Conservation (phyloP, 768 basidiomycete species). For the Pleurotus eryngii region DNA sequence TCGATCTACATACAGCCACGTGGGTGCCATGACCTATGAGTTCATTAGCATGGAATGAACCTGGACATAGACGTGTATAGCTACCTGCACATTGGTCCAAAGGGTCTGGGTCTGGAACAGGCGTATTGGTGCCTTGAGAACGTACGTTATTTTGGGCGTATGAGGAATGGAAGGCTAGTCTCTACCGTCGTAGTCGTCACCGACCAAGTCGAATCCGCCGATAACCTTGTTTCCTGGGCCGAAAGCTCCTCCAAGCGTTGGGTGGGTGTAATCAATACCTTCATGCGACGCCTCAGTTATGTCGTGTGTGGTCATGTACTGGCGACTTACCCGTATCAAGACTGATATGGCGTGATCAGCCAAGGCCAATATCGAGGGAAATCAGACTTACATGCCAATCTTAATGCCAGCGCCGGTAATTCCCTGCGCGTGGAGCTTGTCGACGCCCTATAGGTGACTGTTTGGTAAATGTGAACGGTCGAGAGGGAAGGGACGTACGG, state of each 20-base stretch:
- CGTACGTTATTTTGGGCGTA: background rate
- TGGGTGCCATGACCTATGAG: conserved; percentile 48
- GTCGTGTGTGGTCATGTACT: no score
- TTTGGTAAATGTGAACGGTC: background rate
- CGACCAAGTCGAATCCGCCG: conserved; percentile 58
- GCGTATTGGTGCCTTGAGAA: conserved; percentile 38
- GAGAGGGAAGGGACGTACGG: conserved; percentile 30
- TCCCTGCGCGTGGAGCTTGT: conserved; percentile 61
- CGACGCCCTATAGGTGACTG: conserved; percentile 43
- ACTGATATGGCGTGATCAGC: conserved; percentile 20
- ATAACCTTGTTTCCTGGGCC: conserved; percentile 51
- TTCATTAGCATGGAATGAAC: background rate
- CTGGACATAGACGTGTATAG: conserved; percentile 9
- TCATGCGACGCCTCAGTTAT: background rate
- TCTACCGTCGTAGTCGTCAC: conserved; percentile 47
- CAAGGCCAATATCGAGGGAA: background rate
- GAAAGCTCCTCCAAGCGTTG: conserved; percentile 49
- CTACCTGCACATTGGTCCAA: conserved; percentile 46
- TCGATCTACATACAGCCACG: conserved; percentile 37
- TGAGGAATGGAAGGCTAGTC: background rate
- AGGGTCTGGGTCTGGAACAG: conserved; percentile 49
- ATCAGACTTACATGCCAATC: conserved; percentile 52
- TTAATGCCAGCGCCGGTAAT: conserved; percentile 63
- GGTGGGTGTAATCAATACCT: conserved; percentile 56
- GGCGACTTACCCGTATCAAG: conserved; percentile 43